Conservation (phyloP, 2,329 filamentous ascomycete genomes). For the Plectosphaerella cucumerina region DNA sequence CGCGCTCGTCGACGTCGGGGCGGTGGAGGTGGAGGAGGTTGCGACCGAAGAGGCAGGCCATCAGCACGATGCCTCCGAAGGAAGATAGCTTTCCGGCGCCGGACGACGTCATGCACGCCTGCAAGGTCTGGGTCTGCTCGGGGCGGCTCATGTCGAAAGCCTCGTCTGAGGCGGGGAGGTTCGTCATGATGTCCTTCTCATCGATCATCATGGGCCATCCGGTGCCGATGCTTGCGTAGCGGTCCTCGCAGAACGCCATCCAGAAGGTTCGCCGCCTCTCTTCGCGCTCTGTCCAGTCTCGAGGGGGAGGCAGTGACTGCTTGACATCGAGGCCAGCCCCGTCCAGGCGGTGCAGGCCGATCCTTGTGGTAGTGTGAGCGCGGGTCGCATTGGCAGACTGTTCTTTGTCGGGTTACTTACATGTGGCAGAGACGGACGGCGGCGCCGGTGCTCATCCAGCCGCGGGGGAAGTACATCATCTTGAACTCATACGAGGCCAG, state of each 20-base stretch:
- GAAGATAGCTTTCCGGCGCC: slow-evolving; percentile 73
- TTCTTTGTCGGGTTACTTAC: slow-evolving; percentile 45
- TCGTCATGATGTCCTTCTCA: slow-evolving; percentile 84
- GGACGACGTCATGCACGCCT: slow-evolving; percentile 64
- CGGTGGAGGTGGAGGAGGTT: slow-evolving; percentile 91
- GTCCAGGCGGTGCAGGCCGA: slow-evolving; percentile 85
- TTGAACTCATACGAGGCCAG: slow-evolving; percentile 89
- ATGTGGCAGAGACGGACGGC: slow-evolving; percentile 81
- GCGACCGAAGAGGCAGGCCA: slow-evolving; percentile 86
- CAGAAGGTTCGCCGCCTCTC: slow-evolving; percentile 91
- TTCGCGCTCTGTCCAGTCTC: slow-evolving; percentile 92
- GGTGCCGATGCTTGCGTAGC: slow-evolving; percentile 92
- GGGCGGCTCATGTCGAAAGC: slow-evolving; percentile 77
- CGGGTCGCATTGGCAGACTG: slow-evolving; percentile 68
- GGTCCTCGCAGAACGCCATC: slow-evolving; percentile 86
- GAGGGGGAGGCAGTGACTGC: slow-evolving; percentile 78
- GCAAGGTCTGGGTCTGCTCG: slow-evolving; percentile 65
- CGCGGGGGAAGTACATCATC: slow-evolving; percentile 93
- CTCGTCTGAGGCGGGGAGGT: slow-evolving; percentile 79
- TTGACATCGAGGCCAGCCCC: slow-evolving; percentile 83
- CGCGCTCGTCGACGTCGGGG: slow-evolving; percentile 73
- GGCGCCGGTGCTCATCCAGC: slow-evolving; percentile 87
- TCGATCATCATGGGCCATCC: slow-evolving; percentile 96
- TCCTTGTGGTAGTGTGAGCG: slow-evolving; percentile 64
- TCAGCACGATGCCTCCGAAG: slow-evolving; percentile 74